These are phyloP conservation scores for Pestalotiopsis sp. DNA, from an alignment of 2,329 filamentous ascomycete genomes.

Conservation along the genomic window DNA sequence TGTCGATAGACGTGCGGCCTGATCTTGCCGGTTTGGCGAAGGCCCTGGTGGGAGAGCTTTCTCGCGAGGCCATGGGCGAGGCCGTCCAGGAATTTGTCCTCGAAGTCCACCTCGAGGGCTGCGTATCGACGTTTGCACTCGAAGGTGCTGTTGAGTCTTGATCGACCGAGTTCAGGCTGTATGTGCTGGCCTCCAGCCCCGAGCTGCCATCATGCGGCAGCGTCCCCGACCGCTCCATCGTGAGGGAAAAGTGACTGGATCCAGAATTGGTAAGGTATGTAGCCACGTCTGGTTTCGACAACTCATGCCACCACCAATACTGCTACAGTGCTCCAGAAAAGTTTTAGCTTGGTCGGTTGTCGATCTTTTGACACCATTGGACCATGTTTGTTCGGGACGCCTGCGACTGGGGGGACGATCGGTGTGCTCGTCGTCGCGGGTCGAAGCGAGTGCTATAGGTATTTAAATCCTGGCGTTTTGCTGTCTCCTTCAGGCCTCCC, in stretches of 20 bases:
- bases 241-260: constrained; percentile 11
- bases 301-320: constrained; percentile 5
- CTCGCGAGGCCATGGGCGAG: constrained; percentile 31
- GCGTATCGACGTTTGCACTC: constrained; percentile 32
- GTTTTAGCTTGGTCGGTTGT: constrained; percentile 14
- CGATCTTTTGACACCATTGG: constrained; percentile 12
- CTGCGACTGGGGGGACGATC: background rate
- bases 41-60: constrained; percentile 29
- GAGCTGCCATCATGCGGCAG: constrained; percentile 27
- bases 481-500: background rate
- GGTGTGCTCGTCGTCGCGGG: background rate
- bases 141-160: constrained; percentile 32
- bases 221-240: constrained; percentile 17
- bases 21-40: constrained; percentile 21
- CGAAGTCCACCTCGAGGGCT: constrained; percentile 33
- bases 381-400: constrained; percentile 13
- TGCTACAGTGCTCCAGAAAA: constrained; percentile 6
- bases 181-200: constrained; percentile 32
- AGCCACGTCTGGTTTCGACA: constrained; percentile 8
- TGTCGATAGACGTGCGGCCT: constrained; percentile 35
- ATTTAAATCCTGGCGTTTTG: background rate
- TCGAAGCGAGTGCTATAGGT: background rate
- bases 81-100: constrained; percentile 31
- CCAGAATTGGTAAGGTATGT: constrained; percentile 15
- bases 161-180: constrained; percentile 32